Evolutionary conservation across 164 flowering plant genomes (phyloP).

Genomic region (Magnolia changhungtana): DNA sequence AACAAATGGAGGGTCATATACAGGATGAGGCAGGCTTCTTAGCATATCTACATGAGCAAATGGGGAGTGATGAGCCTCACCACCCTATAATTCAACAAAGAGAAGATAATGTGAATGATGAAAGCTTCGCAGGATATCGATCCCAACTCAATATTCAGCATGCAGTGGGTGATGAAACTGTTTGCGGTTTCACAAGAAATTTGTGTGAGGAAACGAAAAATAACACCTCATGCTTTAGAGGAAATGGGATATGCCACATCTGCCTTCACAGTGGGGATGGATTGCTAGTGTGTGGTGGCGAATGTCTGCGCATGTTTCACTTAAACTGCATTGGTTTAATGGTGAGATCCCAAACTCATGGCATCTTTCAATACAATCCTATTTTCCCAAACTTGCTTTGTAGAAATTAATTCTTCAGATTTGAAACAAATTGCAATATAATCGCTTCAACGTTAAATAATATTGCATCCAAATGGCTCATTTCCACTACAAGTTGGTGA

Average conservation of each 20-base stretch:
- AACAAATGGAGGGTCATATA: no score
- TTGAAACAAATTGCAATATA: no score
- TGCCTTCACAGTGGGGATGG: slow-evolving; percentile 55
- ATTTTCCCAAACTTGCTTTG: no score
- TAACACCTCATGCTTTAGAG: not conserved
- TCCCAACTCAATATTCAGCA: not conserved
- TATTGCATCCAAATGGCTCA: no score
- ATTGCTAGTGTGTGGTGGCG: slow-evolving; percentile 57
- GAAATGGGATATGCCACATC: not conserved
- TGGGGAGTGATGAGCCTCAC: slow-evolving; percentile 56
- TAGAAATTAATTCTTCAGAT: no score
- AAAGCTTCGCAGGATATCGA: no score
- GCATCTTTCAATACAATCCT: no score
- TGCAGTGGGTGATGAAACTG: not conserved
- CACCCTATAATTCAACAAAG: not conserved
- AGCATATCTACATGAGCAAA: not conserved
- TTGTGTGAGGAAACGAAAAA: not conserved
- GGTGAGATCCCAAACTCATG: slow-evolving; percentile 32
- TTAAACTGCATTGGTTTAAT: slow-evolving; percentile 57
- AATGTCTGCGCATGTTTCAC: slow-evolving; percentile 81
- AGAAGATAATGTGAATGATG: not conserved
- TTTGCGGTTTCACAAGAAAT: not conserved
- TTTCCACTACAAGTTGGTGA: no score
- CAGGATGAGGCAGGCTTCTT: no score
- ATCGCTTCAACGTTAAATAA: no score